A percentile compares a stretch with the other conserved stretches of the same genome.
These are phyloP conservation scores for Cinnamomum micranthum DNA, from an alignment of 164 flowering plant species.

Conservation along the genomic window DNA sequence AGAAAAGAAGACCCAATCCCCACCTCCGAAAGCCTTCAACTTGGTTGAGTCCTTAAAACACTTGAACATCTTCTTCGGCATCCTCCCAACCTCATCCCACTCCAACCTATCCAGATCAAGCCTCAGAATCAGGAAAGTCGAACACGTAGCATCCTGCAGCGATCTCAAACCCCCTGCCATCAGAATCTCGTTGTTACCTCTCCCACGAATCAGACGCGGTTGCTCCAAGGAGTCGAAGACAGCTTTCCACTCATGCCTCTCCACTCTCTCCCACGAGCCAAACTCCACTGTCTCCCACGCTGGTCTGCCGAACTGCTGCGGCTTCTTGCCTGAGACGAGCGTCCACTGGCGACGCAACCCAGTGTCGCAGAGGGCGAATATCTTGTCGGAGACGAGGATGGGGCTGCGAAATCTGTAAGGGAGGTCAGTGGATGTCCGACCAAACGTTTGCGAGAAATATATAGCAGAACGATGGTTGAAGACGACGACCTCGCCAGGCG, in stretches of 20 bases:
- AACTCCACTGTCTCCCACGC: too few relatives aligned
- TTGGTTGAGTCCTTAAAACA: slow-evolving; percentile 64
- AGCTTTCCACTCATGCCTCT: slow-evolving; percentile 78
- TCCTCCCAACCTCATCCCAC: slow-evolving; percentile 90
- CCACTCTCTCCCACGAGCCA: slow-evolving; percentile 52
- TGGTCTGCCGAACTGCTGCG: slow-evolving; percentile 13
- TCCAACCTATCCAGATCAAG: slow-evolving; percentile 73
- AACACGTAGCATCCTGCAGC: slow-evolving; percentile 62
- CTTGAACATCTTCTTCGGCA: slow-evolving; percentile 74
- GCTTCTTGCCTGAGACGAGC: slow-evolving; percentile 40
- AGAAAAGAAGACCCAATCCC: slow-evolving; percentile 72
- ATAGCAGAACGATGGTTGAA: slow-evolving; percentile 72
- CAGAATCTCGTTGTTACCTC: slow-evolving; percentile 33
- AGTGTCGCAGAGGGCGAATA: slow-evolving; percentile 69
- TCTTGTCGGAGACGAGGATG: slow-evolving; percentile 37
- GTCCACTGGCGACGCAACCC: slow-evolving; percentile 89
- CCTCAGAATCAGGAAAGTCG: slow-evolving; percentile 69
- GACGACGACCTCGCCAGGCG: slow-evolving; percentile 50
- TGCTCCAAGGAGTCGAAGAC: slow-evolving; percentile 76
- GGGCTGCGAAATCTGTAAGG: slow-evolving; percentile 87
- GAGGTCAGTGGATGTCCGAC: slow-evolving; percentile 72
- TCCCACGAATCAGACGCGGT: slow-evolving; percentile 61
- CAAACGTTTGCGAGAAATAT: slow-evolving; percentile 34
- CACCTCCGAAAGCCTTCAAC: slow-evolving; percentile 92
- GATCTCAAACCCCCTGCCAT: slow-evolving; percentile 88